Evolutionary conservation across 176 grass and related monocot species (phyloP).

Genomic region (Hsuehochloa calcarea): DNA sequence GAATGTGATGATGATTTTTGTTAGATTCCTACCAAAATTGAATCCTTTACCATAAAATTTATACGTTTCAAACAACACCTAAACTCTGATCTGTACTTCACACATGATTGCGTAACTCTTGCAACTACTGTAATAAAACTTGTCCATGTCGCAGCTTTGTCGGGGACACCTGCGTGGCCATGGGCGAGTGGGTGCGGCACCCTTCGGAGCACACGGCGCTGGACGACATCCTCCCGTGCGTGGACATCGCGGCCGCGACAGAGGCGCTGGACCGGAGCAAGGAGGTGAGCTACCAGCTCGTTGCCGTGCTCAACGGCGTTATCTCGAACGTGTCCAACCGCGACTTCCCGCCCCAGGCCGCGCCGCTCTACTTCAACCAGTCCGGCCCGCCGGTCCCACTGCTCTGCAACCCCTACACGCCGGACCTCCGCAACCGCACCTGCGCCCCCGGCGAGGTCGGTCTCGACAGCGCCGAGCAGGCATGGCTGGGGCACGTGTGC

Average conservation of each 20-base stretch:
- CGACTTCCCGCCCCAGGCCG: conserved; percentile 7
- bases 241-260: conserved; percentile 39
- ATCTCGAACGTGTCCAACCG: conserved; percentile 45
- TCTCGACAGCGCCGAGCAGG: conserved; percentile 8
- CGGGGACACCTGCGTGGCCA: conserved; percentile 57
- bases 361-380: conserved; percentile 49
- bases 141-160: conserved; percentile 41
- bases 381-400: conserved; percentile 40
- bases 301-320: conserved; percentile 46
- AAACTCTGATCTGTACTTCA: neutral
- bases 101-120: neutral
- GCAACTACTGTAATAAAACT: no score
- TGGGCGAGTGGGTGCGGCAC: conserved; percentile 61
- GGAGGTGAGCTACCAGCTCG: conserved; percentile 58
- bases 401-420: conserved; percentile 59
- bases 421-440: conserved; percentile 26
- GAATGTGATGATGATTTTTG: no score
- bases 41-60: no score
- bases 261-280: conserved; percentile 52
- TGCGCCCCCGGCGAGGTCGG: conserved; percentile 43
- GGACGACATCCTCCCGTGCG: conserved; percentile 65
- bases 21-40: no score
- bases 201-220: conserved; percentile 56
- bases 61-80: no score
- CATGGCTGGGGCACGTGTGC: conserved; percentile 35